Evolutionary conservation across 768 basidiomycete genomes (phyloP).

Genomic region (Amanita phalloides): DNA sequence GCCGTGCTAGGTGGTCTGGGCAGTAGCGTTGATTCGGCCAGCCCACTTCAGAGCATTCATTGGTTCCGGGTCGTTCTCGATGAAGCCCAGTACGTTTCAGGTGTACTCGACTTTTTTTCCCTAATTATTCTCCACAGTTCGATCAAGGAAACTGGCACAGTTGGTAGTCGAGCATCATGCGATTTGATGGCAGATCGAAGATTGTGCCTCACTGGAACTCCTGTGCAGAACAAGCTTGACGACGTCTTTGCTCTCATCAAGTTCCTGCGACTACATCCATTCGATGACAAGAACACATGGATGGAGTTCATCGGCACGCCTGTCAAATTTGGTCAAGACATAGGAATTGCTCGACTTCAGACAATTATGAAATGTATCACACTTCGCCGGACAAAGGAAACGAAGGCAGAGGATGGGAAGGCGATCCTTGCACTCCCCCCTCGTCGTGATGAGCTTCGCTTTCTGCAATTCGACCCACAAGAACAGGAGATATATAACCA

Average conservation of each 20-base stretch:
- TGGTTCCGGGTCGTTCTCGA: slow-evolving; percentile 96
- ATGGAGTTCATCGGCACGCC: slow-evolving; percentile 88
- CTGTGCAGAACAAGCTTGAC: slow-evolving; percentile 98
- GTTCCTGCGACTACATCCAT: slow-evolving; percentile 84
- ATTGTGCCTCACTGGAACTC: slow-evolving; percentile 93
- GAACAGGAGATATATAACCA: slow-evolving; percentile 83
- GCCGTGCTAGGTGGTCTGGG: slow-evolving; percentile 15
- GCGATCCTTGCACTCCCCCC: slow-evolving; percentile 83
- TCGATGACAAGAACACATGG: slow-evolving; percentile 91
- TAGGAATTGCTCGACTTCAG: slow-evolving; percentile 90
- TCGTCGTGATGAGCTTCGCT: slow-evolving; percentile 79
- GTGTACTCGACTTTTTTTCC: neutral
- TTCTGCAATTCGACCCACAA: slow-evolving; percentile 71
- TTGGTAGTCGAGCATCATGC: slow-evolving; percentile 91
- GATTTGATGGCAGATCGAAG: slow-evolving; percentile 91
- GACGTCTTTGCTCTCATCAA: slow-evolving; percentile 97
- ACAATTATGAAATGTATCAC: slow-evolving; percentile 97
- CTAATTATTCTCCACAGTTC: slow-evolving; percentile 41
- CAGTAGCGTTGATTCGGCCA: slow-evolving; percentile 39
- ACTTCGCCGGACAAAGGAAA: slow-evolving; percentile 92
- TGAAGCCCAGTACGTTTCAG: slow-evolving; percentile 67
- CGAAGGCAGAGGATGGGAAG: slow-evolving; percentile 68
- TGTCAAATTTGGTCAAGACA: slow-evolving; percentile 81
- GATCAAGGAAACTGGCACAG: slow-evolving; percentile 93
- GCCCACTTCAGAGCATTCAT: slow-evolving; percentile 86